Evolutionary conservation across 2,329 filamentous ascomycete species (phyloP), one percentile per base, ranked within the genome.

Genomic region (Pseudocercospora fuligena): DNA sequence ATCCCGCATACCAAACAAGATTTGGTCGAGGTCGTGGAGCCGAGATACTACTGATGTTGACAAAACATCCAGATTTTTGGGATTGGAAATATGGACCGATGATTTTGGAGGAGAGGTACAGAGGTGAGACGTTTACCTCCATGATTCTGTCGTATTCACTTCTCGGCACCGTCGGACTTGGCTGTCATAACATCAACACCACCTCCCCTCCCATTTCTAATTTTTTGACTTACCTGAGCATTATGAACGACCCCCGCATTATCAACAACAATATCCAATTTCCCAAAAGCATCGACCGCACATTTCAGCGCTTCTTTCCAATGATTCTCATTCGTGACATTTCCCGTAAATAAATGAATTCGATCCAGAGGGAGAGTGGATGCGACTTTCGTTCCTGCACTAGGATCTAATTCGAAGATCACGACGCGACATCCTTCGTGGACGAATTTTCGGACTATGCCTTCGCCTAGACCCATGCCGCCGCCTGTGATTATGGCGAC

Each of bases 91-190:
- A 70, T 6, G 77, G 77, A n/a, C 74, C 70, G 2, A 76, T 67
- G 14, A 72, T 72, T 11, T 69, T 63, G n/a, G 74, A 71, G 46
- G 69, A 73, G 49, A 74, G 72, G 65, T 77, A 78, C 36, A 78
- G 72, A 23, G 75, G 73, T 31, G 73, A 72, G 63, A 77, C 70
- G 60, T 78, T 78, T 65, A 76, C 74, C 9, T 69, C 65, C 70
- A 78, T 75, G 61, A 78, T 74, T 47, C 74, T 73, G 63, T 78
- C 71, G 54, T 72, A 78, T 66, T 78, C 76, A 4, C 67, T 66
- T 43, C 72, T 67, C 1, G 76, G 73, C 1, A 78, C 77, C 12
- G 71, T 66, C 7, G 66, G 58, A 1, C 70, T 73, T 1, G 74
- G 72, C 71, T 78, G 46, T 31, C 14, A 51, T 16, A 11, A 19